Evolutionary conservation across 768 basidiomycete genomes (phyloP), one percentile per base, ranked within the genome.

Genomic region (Atractiella rhizophila): DNA sequence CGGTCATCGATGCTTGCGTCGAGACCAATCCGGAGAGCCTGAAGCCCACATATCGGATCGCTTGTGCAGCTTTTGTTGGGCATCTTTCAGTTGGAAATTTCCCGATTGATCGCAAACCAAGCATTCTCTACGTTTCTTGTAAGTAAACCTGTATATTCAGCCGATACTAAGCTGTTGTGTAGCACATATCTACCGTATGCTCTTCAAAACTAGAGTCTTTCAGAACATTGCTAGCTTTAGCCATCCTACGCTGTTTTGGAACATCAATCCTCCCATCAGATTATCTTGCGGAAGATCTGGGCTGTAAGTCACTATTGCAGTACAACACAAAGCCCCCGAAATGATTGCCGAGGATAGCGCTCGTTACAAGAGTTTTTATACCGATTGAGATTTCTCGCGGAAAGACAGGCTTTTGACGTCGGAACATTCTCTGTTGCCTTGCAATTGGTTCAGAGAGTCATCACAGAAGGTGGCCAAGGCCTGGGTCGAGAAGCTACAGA

Each of bases 351-450:
- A 56, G 74, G 74, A 49, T 37, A 85, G 85, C 64, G 5, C 63
- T 94, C 25, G 65, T 86, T 20, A 62, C 79, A 34, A 77, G 91
- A 21, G 73, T 96, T 1, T n/a, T 63, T 98, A 2, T 77, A 88
- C 56, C 71, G 79, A 16, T 57, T 96, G 0, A 71, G 78, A 16
- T 75, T 68, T 43, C 63, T 86, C 4, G 73, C 80, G 0, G 79
- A 86, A 46, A 74, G 80, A 48, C 60, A 68, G 1, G 71, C 82
- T 0, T 74, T 94, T 37, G 81, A 88, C 54, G 67, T 75, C 1
- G 71, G 79, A 2, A 85, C 83, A 0, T 88, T 79, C 58, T 71
- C 78, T 0, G 80, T 85, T 49, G 59, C 69, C 0, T 75, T 73
- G 35, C 76, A 81, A 7, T 64, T 96, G 11, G 59, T 94, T 4